Conservation (phyloP, 2,329 filamentous ascomycete species). For the Paecilomyces niveus region DNA sequence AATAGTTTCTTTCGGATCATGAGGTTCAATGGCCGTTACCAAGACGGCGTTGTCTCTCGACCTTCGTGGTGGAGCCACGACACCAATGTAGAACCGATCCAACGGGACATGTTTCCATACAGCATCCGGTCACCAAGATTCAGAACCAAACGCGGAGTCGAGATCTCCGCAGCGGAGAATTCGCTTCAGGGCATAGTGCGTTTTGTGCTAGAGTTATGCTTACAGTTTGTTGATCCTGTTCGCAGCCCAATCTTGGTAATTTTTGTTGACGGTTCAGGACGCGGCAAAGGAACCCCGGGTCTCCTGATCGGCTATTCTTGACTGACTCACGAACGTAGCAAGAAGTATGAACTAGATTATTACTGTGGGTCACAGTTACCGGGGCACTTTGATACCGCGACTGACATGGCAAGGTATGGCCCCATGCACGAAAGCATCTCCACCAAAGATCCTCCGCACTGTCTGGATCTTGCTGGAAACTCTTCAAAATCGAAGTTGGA, state of each 20-base stretch:
- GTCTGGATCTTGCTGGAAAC: background rate
- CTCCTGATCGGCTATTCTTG: background rate
- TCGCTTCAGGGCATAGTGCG: background rate
- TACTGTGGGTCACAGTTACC: background rate
- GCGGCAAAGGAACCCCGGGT: background rate
- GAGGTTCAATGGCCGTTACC: background rate
- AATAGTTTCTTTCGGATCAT: background rate
- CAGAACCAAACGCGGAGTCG: background rate
- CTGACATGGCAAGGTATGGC: background rate
- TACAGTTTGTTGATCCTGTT: background rate
- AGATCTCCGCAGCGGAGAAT: background rate
- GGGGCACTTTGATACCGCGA: background rate
- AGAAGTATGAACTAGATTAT: background rate
- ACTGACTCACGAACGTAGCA: background rate
- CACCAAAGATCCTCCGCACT: background rate
- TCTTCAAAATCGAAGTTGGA: background rate
- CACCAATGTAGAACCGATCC: background rate
- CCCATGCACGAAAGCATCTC: background rate
- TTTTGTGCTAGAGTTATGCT: background rate
- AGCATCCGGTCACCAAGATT: background rate
- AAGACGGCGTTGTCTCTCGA: background rate
- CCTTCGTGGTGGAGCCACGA: background rate
- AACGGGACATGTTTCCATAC: background rate
- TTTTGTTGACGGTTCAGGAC: background rate
- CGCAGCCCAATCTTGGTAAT: background rate